These are phyloP conservation scores for Suillus paluster DNA, from an alignment of 768 basidiomycete genomes.

Conservation along the genomic window DNA sequence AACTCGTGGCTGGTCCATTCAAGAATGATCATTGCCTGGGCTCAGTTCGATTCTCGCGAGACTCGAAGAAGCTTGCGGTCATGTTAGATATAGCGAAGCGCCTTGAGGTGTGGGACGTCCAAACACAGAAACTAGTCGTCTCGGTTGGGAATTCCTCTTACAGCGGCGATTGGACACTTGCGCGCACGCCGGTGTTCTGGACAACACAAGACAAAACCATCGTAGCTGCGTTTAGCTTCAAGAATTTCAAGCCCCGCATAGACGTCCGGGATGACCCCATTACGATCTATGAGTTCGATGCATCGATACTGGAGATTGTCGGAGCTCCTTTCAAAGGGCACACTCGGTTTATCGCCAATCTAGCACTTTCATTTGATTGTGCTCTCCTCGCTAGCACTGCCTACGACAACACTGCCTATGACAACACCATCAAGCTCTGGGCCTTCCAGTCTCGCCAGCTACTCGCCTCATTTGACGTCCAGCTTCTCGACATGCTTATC, in stretches of 20 bases:
- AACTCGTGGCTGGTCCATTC: neutral
- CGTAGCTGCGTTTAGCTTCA: neutral
- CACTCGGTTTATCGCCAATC: too few relatives aligned
- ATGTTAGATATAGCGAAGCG: neutral
- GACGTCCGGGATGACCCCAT: neutral
- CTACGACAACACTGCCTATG: neutral
- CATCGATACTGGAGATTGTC: neutral
- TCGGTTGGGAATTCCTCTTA: neutral
- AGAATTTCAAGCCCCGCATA: too few relatives aligned
- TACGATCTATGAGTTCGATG: neutral
- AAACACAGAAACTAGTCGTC: neutral
- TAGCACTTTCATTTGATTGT: neutral
- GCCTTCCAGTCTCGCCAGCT: neutral
- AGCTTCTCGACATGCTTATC: neutral
- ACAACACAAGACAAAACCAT: neutral
- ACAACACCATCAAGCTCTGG: neutral
- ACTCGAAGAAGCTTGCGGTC: neutral
- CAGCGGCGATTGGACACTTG: too few relatives aligned
- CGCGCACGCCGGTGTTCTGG: neutral
- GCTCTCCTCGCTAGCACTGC: neutral
- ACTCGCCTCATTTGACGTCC: neutral
- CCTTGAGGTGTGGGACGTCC: neutral
- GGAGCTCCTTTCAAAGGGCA: neutral
- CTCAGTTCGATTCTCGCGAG: constrained; percentile 1
- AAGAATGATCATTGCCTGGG: neutral